Conservation (phyloP, 805 yeast species). For the Cyberlindnera sargentensis region DNA sequence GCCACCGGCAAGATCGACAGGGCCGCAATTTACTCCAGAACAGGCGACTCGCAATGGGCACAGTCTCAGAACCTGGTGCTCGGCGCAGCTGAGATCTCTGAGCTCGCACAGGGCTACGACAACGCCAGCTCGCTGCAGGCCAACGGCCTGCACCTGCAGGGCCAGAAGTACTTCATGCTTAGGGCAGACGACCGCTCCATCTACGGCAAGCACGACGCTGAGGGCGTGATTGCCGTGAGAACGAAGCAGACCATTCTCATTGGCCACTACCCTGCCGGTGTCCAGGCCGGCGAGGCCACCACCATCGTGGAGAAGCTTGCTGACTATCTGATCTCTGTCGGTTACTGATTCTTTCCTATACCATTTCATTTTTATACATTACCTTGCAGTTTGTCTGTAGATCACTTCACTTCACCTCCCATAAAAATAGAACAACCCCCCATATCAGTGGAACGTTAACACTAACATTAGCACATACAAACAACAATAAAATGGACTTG, state of each 20-base stretch:
- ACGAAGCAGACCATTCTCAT: conserved; percentile 87
- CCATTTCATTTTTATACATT: no score
- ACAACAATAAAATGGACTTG: conserved; percentile 1
- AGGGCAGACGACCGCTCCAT: conserved; percentile 90
- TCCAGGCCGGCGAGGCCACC: conserved; percentile 93
- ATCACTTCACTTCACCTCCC: no score
- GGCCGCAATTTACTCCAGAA: conserved; percentile 90
- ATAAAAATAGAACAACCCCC: background rate
- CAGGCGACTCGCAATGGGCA: conserved; percentile 96
- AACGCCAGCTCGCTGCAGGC: conserved; percentile 77
- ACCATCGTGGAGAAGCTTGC: conserved; percentile 92
- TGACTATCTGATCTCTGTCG: conserved; percentile 84
- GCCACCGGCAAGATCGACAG: conserved; percentile 84
- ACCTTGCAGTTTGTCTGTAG: no score
- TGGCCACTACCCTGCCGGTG: conserved; percentile 91
- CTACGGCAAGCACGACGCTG: conserved; percentile 86
- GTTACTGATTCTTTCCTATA: conserved; percentile 41
- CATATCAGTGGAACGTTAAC: background rate
- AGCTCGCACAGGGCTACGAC: conserved; percentile 71
- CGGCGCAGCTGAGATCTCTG: conserved; percentile 62
- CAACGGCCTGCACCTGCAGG: conserved; percentile 77
- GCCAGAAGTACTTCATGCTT: conserved; percentile 80
- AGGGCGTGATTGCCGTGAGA: conserved; percentile 86
- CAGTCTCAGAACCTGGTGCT: conserved; percentile 61
- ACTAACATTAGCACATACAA: background rate